Percentiles rank a stretch among this genome's conserved stretches.
Conservation (phyloP, 495 filamentous ascomycete species). For the Penicillium atrosanguineum region DNA sequence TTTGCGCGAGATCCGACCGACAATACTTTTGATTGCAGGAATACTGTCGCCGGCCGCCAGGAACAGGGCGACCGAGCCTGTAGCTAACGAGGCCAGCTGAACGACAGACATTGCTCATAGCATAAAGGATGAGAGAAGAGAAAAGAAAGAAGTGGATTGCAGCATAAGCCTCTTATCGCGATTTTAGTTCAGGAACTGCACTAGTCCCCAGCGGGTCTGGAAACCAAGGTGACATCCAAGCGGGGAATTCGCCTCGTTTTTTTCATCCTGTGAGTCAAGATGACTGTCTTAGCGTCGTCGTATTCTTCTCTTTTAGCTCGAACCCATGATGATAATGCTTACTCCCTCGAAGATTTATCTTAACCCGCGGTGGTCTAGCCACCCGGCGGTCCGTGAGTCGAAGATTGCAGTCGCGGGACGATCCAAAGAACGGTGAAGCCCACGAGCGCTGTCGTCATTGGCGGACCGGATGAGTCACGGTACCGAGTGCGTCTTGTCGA, state of each 20-base stretch:
- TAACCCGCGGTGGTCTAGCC: not conserved
- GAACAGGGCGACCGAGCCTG: constrained; percentile 26
- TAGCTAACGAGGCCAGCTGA: constrained; percentile 16
- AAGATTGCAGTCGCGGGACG: not conserved
- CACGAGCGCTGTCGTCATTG: not conserved
- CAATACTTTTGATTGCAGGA: constrained; percentile 24
- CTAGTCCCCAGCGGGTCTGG: not conserved
- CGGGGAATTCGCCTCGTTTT: not conserved
- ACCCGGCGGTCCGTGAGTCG: not conserved
- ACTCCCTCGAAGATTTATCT: not conserved
- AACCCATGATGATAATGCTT: not conserved
- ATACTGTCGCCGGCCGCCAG: constrained; percentile 22
- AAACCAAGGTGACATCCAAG: not conserved
- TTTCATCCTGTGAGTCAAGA: not conserved
- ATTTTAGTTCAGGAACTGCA: not conserved
- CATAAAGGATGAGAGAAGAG: not conserved
- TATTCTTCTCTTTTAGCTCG: not conserved
- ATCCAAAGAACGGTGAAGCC: constrained; percentile 1
- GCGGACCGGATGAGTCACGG: not conserved
- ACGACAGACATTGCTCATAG: constrained; percentile 25
- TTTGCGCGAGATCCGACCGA: constrained; percentile 16
- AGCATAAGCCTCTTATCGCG: constrained; percentile 9
- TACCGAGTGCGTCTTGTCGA: no score
- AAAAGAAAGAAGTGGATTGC: not conserved
- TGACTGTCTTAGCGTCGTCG: not conserved